These are phyloP conservation scores for Neonectria coccinea DNA, from an alignment of 2,329 filamentous ascomycete genomes.

Conservation along the genomic window DNA sequence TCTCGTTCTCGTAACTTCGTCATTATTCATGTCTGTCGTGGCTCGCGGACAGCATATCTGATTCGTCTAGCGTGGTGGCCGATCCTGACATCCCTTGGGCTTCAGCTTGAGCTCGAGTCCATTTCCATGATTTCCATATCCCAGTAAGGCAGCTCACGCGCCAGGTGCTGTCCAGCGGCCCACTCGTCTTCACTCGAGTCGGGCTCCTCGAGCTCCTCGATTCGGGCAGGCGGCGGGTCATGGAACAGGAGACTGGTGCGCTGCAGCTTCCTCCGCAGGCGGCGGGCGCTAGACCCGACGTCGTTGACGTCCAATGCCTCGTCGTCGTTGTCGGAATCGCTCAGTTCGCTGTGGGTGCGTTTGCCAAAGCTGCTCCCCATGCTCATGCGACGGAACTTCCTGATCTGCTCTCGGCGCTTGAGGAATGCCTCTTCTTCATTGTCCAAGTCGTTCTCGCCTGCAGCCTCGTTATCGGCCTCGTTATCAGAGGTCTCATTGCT, in stretches of 20 bases:
- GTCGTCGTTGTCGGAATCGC: constrained; percentile 61
- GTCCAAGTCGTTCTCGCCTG: constrained; percentile 51
- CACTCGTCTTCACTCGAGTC: constrained; percentile 60
- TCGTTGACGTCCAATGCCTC: constrained; percentile 56
- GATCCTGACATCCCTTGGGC: constrained; percentile 29
- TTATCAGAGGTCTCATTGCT: constrained; percentile 53
- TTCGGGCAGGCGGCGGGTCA: constrained; percentile 62
- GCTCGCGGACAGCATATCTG: constrained; percentile 28
- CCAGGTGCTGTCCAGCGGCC: constrained; percentile 55
- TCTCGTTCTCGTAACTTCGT: constrained; percentile 42
- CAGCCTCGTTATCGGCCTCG: constrained; percentile 53
- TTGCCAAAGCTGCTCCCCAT: constrained; percentile 67
- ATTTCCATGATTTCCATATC: constrained; percentile 64
- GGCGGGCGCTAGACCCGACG: constrained; percentile 61
- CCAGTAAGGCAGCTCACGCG: constrained; percentile 63
- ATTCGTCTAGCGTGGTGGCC: constrained; percentile 30
- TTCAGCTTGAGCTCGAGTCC: constrained; percentile 51
- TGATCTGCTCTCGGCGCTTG: constrained; percentile 56
- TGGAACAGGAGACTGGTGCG: constrained; percentile 61
- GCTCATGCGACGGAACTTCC: constrained; percentile 60
- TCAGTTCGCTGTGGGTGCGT: constrained; percentile 65
- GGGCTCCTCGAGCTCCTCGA: constrained; percentile 67
- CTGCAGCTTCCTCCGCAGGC: constrained; percentile 60
- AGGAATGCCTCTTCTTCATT: constrained; percentile 56
- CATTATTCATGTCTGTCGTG: constrained; percentile 42